These are phyloP conservation scores for Globomyces sp. DNA, from an alignment of 371 early-diverging fungal species.

Conservation along the genomic window DNA sequence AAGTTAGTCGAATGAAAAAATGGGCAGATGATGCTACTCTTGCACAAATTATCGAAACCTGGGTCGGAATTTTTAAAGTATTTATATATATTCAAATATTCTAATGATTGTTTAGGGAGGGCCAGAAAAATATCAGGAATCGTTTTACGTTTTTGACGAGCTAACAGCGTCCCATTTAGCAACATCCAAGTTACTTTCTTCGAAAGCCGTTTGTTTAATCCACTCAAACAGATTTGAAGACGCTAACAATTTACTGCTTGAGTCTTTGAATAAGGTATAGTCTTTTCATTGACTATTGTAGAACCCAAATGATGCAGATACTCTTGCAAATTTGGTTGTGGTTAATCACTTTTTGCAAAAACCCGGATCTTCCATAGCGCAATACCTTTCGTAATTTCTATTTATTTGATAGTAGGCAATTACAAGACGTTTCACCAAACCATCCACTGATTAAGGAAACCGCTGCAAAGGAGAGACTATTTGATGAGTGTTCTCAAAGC, in stretches of 20 bases:
- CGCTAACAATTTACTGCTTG: slow-evolving; percentile 78
- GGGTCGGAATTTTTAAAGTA: slow-evolving; percentile 44
- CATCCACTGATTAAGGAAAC: slow-evolving; percentile 59
- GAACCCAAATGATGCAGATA: slow-evolving; percentile 79
- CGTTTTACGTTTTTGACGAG: slow-evolving; percentile 92
- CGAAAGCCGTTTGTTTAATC: slow-evolving; percentile 83
- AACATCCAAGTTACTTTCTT: slow-evolving; percentile 62
- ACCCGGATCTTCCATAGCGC: slow-evolving; percentile 61
- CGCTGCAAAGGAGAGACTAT: background rate
- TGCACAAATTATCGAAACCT: slow-evolving; percentile 91
- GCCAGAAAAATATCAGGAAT: slow-evolving; percentile 74
- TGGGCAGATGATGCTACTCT: slow-evolving; percentile 86
- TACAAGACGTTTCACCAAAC: slow-evolving; percentile 73
- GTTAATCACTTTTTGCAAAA: slow-evolving; percentile 67
- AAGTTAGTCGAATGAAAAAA: slow-evolving; percentile 64
- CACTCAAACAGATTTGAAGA: slow-evolving; percentile 80
- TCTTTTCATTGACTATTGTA: no score
- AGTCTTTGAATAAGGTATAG: slow-evolving; percentile 64
- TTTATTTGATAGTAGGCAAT: slow-evolving; percentile 56
- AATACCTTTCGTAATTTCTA: slow-evolving; percentile 62
- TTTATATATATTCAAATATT: background rate
- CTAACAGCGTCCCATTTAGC: slow-evolving; percentile 61
- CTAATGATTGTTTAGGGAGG: slow-evolving; percentile 56
- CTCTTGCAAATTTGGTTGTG: slow-evolving; percentile 83
- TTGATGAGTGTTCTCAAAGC: background rate